These are phyloP conservation scores for Diplodia sapinea DNA, from an alignment of 2,329 filamentous ascomycete genomes.

Conservation along the genomic window DNA sequence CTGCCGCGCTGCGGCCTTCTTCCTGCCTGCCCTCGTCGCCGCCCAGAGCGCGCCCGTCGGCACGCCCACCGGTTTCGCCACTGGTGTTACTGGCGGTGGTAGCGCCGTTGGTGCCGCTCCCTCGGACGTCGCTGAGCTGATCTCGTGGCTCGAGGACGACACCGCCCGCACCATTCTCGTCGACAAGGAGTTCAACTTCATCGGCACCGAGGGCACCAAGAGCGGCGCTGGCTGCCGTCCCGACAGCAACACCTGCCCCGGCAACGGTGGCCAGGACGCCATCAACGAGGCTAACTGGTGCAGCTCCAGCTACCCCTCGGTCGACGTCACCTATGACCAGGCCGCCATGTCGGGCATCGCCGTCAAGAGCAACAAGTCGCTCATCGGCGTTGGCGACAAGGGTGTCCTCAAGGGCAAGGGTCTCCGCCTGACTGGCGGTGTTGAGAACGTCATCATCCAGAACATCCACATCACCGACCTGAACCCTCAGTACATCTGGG, in stretches of 20 bases:
- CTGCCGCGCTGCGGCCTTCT: conserved; percentile 16
- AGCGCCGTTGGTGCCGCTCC: conserved; percentile 37
- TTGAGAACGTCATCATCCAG: conserved; percentile 49
- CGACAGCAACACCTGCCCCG: conserved; percentile 22
- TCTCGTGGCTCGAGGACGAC: conserved; percentile 37
- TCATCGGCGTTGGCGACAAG: conserved; percentile 50
- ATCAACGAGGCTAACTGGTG: conserved; percentile 31
- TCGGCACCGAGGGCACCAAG: conserved; percentile 35
- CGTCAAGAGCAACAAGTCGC: conserved; percentile 51
- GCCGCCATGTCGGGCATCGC: conserved; percentile 41
- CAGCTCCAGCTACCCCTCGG: conserved; percentile 10
- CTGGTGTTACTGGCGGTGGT: conserved; percentile 39
- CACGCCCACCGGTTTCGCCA: conserved; percentile 39
- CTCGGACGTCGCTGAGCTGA: conserved; percentile 35
- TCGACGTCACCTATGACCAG: conserved; percentile 44
- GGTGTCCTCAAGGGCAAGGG: conserved; percentile 53
- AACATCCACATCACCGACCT: conserved; percentile 47
- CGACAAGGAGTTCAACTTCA: conserved; percentile 40
- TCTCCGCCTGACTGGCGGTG: conserved; percentile 44
- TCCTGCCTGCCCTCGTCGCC: conserved; percentile 19
- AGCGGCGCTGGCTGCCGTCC: conserved; percentile 26
- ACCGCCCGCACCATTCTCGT: conserved; percentile 36
- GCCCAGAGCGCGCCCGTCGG: conserved; percentile 35
- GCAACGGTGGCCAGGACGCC: conserved; percentile 29
- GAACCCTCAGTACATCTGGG: conserved; percentile 49